Conservation (phyloP, 208 protist species). For the Acanthamoeba healyi region DNA sequence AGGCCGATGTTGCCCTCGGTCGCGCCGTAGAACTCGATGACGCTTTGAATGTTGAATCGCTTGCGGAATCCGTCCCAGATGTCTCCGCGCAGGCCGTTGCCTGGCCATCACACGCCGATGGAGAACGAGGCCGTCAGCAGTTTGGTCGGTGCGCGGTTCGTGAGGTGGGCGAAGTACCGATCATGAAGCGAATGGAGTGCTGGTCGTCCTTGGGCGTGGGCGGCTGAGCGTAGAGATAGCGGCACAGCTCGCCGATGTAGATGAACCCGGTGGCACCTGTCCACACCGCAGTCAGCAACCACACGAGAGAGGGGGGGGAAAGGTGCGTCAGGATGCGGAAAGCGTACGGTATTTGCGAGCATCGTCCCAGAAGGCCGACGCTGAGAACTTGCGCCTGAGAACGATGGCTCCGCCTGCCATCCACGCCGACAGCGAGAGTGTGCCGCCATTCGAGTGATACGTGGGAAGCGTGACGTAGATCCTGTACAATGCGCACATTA, state of each 20-base stretch:
- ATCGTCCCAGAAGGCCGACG: constrained; percentile 89
- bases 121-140: too few relatives aligned
- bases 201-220: constrained; percentile 67
- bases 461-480: constrained; percentile 92
- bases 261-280: constrained; percentile 89
- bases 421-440: constrained; percentile 81
- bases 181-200: constrained; percentile 67
- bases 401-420: constrained; percentile 82
- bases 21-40: constrained; percentile 92
- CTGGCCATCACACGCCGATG: constrained; percentile 66
- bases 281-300: constrained; percentile 84
- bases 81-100: constrained; percentile 93
- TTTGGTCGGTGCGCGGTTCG: too few relatives aligned
- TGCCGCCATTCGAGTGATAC: constrained; percentile 91
- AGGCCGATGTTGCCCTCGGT: constrained; percentile 89
- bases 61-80: constrained; percentile 88
- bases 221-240: constrained; percentile 86
- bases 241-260: constrained; percentile 95
- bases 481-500: neutral
- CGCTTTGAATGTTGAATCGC: constrained; percentile 44
- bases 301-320: constrained; percentile 91
- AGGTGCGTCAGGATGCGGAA: constrained; percentile 87
- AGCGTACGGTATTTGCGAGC: constrained; percentile 82
- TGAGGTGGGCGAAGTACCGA: too few relatives aligned
- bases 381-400: constrained; percentile 90